Base-by-base conservation (phyloP, 23 red algal species). In the Agarophyton chilense region DNA sequence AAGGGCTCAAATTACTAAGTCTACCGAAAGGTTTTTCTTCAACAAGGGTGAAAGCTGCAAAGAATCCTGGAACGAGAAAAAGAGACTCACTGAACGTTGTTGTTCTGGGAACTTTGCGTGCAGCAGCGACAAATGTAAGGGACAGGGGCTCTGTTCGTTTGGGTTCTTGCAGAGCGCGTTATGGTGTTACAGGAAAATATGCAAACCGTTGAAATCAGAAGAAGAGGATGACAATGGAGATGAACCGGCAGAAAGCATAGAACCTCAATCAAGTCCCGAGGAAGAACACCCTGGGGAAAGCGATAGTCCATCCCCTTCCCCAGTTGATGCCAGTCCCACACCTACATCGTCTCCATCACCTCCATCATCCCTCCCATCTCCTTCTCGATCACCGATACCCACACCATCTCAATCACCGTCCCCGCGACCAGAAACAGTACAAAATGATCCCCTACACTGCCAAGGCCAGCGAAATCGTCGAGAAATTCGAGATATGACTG, bases 401-500 rank as follows among this genome's bases (percentile, higher is more conserved):
- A 52, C 46, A 2, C 62, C 49, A 29, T 78, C 67, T 41, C 31
- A 36, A 66, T 42, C 56, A 5, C 31, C 85, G 32, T 47, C 85
- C 19, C 45, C 66, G 14, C n/a, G 56, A 19, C 46, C 52, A 21
- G 52, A 17, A 24, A 26, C 77, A 32, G 4, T n/a, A 0, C 39
- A 25, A 60, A 80, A 42, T 61, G 71, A 77, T 61, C 71, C 70
- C 28, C 35, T 89, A 12, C 85, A 79, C 28, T 89, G 85, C 72
- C 52, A 89, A 25, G 85, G 85, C 46, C 50, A 52, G 35, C 68
- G 85, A 43, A 77, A 79, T 58, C 85, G 85, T 11, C 42, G 85
- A 12, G 85, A 89, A 56, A 64, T 89, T 11, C 70, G 85, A 13
- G 85, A 89, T 52, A 62, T 89, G 71, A 89, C 85, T 29, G 33